Base-by-base conservation (phyloP, 148 eudicot species). In the Pharnaceum exiguum region DNA sequence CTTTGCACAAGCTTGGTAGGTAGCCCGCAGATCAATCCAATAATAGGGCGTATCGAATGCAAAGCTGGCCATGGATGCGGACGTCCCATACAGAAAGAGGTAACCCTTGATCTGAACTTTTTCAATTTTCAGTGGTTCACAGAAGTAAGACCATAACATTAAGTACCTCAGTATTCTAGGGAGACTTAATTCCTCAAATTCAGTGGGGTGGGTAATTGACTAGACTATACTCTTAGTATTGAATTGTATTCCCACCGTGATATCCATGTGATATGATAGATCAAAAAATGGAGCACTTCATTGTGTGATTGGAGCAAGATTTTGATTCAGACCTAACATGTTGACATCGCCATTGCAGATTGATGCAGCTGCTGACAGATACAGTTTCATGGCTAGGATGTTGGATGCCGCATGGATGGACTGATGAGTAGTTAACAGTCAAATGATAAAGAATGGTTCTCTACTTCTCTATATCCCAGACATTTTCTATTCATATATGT, bases 61-160 rank as follows among this genome's bases (percentile, higher is more conserved):
- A 88, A 93, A 53, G 88, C 90, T 21, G 98, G 98, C 38, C 98
- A 93, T 75, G 87, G 98, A 40, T 74, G 77, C 60, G 96, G 96
- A 46, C 85, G 83, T 31, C 90, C 98, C 9, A 83, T 90, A 18
- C 84, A 88, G 55, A 93, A 85, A 63, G 44, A 77, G 77, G 98
- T 88, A 65, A 36, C 31, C 5, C 27, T 24, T 16, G 10, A 43
- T 19, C 6, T 31, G 0, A 19, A 7, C 23, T 10, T 19, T n/a
- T n/a, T n/a, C n/a, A n/a, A n/a, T n/a, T n/a, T n/a, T n/a, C n/a
- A n/a, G n/a, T n/a, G n/a, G n/a, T n/a, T n/a, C n/a, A n/a, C n/a
- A n/a, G n/a, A n/a, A n/a, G n/a, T n/a, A n/a, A n/a, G n/a, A n/a
- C n/a, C n/a, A n/a, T n/a, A n/a, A n/a, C n/a, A n/a, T n/a, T n/a